Base-by-base conservation (phyloP, 495 filamentous ascomycete genomes). In the Talaromyces wortmannii region DNA sequence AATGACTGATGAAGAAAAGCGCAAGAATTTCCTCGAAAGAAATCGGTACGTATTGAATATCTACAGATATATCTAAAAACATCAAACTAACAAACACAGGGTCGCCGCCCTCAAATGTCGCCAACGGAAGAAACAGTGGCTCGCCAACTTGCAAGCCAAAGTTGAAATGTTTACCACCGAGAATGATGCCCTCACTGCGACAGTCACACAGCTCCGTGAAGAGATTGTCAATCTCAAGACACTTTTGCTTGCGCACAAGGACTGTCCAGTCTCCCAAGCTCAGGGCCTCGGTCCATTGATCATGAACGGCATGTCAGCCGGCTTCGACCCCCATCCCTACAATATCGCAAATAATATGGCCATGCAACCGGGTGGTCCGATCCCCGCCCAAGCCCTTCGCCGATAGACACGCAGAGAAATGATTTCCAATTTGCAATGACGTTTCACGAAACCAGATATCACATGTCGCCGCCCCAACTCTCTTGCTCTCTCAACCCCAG, bases 1-100 rank as follows among this genome's bases (percentile, higher is more conserved):
- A 75, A 97, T 97, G 95, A 97, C 94, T 11, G 94, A 98, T 60
- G 94, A 97, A 65, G 94, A 98, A 72, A 98, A 98, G 78, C 75
- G 94, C 42, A 96, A 94, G 75, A 98, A 98, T 63, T 98, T 98
- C 71, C 76, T 98, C 7, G 94, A 98, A 62, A 78, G 94, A 32
- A 98, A 98, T 68, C 81, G 94, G 94, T 97, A 83, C 62, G 89
- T 77, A 57, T 30, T 29, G 30, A 12, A 31, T 23, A 44, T 51
- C 50, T 17, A 57, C 15, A 31, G 44, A 47, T 32, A 50, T 32
- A 16, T 47, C 48, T 49, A 48, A 2, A 23, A 23, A 23, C 4
- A 48, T 42, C 40, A n/a, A 55, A 6, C 17, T 15, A 4, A 23
- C n/a, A n/a, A 43, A 33, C n/a, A 10, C 7, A 97, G 94, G 66